A percentile compares a stretch with the other conserved stretches of the same genome.
Conservation (phyloP, 2,329 filamentous ascomycete genomes). For the Stachybotrys elegans region DNA sequence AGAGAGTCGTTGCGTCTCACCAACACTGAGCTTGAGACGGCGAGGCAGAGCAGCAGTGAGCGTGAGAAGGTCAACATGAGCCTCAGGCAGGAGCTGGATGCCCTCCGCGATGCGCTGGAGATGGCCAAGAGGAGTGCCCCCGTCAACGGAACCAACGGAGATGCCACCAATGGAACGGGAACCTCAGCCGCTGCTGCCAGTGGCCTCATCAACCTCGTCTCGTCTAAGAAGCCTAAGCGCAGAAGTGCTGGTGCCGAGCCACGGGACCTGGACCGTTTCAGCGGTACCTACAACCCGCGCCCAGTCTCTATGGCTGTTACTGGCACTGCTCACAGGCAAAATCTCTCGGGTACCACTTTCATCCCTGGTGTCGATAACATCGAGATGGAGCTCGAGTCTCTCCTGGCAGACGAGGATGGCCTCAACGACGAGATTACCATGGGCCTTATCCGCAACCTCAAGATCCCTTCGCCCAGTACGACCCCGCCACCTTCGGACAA, state of each 20-base stretch:
- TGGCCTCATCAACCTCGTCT: slow-evolving; percentile 93
- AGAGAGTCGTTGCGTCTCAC: slow-evolving; percentile 77
- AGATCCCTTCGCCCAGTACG: slow-evolving; percentile 85
- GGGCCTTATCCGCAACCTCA: slow-evolving; percentile 92
- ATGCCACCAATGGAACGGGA: slow-evolving; percentile 36
- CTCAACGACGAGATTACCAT: slow-evolving; percentile 96
- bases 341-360: slow-evolving; percentile 70
- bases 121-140: slow-evolving; percentile 74
- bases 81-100: slow-evolving; percentile 80
- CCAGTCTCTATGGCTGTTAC: slow-evolving; percentile 93
- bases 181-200: slow-evolving; percentile 50
- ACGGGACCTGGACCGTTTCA: slow-evolving; percentile 84
- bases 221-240: slow-evolving; percentile 94
- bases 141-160: slow-evolving; percentile 56
- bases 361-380: slow-evolving; percentile 81
- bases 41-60: slow-evolving; percentile 67
- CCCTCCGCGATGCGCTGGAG: slow-evolving; percentile 90
- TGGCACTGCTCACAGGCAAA: slow-evolving; percentile 61
- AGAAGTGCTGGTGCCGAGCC: slow-evolving; percentile 85
- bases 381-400: slow-evolving; percentile 88
- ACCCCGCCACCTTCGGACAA: slow-evolving; percentile 93
- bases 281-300: slow-evolving; percentile 85
- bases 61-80: slow-evolving; percentile 82
- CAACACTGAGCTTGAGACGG: slow-evolving; percentile 73
- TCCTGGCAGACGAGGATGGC: slow-evolving; percentile 91